phyloP scores from a whole-genome alignment of 331 rosid genomes.

The Acacia pycnantha region DNA sequence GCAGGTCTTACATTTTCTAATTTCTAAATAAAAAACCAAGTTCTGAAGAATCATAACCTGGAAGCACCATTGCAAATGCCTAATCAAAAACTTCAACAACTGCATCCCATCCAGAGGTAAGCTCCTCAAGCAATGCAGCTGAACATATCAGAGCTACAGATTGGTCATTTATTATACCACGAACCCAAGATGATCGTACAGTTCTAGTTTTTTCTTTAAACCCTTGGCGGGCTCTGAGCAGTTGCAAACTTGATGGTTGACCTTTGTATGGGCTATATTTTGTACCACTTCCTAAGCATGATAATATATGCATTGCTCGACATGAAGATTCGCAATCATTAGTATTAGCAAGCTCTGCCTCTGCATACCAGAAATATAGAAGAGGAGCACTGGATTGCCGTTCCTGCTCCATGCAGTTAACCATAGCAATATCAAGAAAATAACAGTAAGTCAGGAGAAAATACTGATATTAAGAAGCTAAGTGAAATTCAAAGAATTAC shows the following conservation, averaged over 20 bases:
- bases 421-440: constrained; percentile 11
- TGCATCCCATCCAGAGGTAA: constrained; percentile 70
- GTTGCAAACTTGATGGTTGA: constrained; percentile 73
- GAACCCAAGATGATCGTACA: constrained; percentile 67
- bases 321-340: constrained; percentile 40
- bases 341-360: constrained; percentile 64
- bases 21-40: constrained; percentile 10
- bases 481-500: not conserved
- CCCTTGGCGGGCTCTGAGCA: constrained; percentile 90
- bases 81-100: constrained; percentile 77
- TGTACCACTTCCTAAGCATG: constrained; percentile 77
- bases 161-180: constrained; percentile 71
- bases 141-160: constrained; percentile 80
- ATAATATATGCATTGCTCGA: constrained; percentile 72
- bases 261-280: constrained; percentile 64
- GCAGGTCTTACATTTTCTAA: not conserved
- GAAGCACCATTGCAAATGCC: constrained; percentile 92
- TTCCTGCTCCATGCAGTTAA: constrained; percentile 53
- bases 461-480: not conserved
- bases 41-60: constrained; percentile 55
- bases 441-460: constrained; percentile 3
- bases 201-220: constrained; percentile 76
- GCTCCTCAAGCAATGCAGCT: constrained; percentile 84
- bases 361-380: constrained; percentile 93
- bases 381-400: constrained; percentile 62